phyloP scores from a whole-genome alignment of 2,329 filamentous ascomycete species.

The Aspergillus tamarii region DNA sequence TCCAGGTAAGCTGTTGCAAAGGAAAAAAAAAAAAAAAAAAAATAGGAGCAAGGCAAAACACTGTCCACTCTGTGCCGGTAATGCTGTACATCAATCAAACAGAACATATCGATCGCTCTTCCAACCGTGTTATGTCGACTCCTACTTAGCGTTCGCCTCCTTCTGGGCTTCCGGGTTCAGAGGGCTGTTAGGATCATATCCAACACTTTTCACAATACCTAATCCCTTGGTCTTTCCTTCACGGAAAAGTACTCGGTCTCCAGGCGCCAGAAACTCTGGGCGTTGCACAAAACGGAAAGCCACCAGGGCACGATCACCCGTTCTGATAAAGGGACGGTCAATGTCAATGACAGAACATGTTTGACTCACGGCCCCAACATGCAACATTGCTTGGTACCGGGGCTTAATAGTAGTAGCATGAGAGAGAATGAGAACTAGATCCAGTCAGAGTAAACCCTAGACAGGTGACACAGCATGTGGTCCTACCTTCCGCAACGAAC shows the following conservation, averaged over 20 bases:
- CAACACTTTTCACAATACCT: conserved; percentile 88
- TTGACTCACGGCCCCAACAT: conserved; percentile 91
- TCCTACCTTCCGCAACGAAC: conserved; percentile 74
- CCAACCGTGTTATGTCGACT: not conserved
- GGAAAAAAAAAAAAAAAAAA: not conserved
- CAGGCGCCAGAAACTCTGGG: conserved; percentile 86
- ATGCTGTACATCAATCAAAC: not conserved
- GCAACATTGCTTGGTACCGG: conserved; percentile 97
- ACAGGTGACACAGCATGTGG: not conserved
- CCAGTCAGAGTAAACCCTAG: conserved; percentile 3
- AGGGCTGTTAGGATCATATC: conserved; percentile 73
- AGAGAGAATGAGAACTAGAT: conserved; percentile 81
- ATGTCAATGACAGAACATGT: conserved; percentile 98
- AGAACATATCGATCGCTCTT: not conserved
- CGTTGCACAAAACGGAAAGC: conserved; percentile 94
- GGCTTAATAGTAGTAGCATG: conserved; percentile 97
- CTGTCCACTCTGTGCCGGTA: not conserved
- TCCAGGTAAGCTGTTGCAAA: not conserved
- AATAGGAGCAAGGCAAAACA: not conserved
- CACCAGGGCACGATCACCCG: conserved; percentile 89
- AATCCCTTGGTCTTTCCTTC: conserved; percentile 94
- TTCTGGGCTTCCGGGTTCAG: conserved; percentile 44
- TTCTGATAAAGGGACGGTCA: conserved; percentile 91
- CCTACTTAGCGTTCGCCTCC: conserved; percentile 23
- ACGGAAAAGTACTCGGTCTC: conserved; percentile 87